A percentile compares a stretch with the other conserved stretches of the same genome.
phyloP scores from a whole-genome alignment of 108 stramenopile genomes.

The Phaeodactylum tricornutum region DNA sequence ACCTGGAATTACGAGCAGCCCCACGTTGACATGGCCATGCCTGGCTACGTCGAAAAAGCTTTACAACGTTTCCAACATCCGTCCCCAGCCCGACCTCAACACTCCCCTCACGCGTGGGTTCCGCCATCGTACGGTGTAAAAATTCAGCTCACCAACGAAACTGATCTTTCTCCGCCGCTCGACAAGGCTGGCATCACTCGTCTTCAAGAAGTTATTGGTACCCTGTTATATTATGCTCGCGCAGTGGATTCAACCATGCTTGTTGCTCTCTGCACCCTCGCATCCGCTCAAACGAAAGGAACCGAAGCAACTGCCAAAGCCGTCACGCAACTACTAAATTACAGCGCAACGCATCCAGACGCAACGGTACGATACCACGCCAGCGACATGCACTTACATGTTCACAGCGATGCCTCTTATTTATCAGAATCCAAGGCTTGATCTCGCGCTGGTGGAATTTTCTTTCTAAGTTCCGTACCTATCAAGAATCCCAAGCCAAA shows the following conservation, averaged over 20 bases:
- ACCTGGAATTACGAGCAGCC: conserved; percentile 18
- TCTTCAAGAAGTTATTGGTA: conserved; percentile 26
- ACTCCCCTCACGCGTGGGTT: conserved; percentile 26
- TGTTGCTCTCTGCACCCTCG: conserved; percentile 10
- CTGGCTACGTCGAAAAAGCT: conserved; percentile 22
- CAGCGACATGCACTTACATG: conserved; percentile 26
- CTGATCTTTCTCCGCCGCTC: conserved; percentile 10
- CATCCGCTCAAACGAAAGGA: conserved; percentile 19
- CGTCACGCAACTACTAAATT: conserved; percentile 27
- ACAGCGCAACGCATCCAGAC: conserved; percentile 32
- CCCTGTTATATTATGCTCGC: conserved; percentile 26
- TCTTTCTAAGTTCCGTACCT: conserved; percentile 7
- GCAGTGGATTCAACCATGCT: conserved; percentile 33
- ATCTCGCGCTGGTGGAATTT: conserved; percentile 21
- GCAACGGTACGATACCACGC: conserved; percentile 24
- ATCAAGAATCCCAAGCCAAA: neutral
- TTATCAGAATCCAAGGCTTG: conserved; percentile 21
- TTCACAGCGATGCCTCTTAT: conserved; percentile 26
- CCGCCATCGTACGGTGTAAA: conserved; percentile 28
- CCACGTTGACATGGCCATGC: conserved; percentile 27
- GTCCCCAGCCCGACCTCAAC: conserved; percentile 17
- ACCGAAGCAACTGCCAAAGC: conserved; percentile 11
- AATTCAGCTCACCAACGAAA: conserved; percentile 16
- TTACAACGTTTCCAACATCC: conserved; percentile 22
- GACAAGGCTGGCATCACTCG: conserved; percentile 7